phyloP scores from a whole-genome alignment of 2,329 filamentous ascomycete genomes.

The Ilyonectria robusta region DNA sequence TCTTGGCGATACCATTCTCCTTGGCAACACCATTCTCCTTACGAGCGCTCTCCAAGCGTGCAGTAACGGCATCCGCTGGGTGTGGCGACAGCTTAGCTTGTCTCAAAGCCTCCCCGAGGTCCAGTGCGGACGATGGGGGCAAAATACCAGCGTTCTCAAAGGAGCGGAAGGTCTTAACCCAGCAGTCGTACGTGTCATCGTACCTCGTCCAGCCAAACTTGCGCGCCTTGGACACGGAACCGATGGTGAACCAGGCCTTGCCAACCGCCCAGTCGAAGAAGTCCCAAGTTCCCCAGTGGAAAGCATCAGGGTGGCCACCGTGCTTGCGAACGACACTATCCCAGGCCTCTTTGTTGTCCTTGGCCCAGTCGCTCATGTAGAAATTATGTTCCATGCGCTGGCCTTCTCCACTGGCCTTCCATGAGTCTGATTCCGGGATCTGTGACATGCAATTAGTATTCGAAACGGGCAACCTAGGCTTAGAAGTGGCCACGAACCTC shows the following conservation, averaged over 20 bases:
- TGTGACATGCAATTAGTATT: not conserved
- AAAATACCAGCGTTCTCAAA: slow-evolving; percentile 39
- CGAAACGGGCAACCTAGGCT: not conserved
- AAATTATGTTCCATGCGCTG: slow-evolving; percentile 36
- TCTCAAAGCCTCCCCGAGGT: not conserved
- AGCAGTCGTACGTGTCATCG: slow-evolving; percentile 37
- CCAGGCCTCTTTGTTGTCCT: slow-evolving; percentile 37
- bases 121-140: slow-evolving; percentile 15
- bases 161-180: slow-evolving; percentile 34
- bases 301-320: slow-evolving; percentile 33
- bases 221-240: slow-evolving; percentile 32
- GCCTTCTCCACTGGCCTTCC: slow-evolving; percentile 33
- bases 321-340: slow-evolving; percentile 34
- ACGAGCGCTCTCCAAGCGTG: not conserved
- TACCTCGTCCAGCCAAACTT: slow-evolving; percentile 39
- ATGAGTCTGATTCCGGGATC: slow-evolving; percentile 30
- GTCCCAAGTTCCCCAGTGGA: slow-evolving; percentile 39
- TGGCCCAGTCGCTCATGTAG: slow-evolving; percentile 34
- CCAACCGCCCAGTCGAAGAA: slow-evolving; percentile 40
- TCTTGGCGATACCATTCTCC: not conserved
- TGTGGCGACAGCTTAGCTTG: slow-evolving; percentile 14
- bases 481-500: slow-evolving; percentile 10
- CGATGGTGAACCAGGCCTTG: slow-evolving; percentile 37
- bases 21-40: slow-evolving; percentile 3
- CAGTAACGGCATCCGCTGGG: slow-evolving; percentile 25